Conservation (phyloP, 805 yeast genomes). For the Schwanniomyces polymorphus region DNA sequence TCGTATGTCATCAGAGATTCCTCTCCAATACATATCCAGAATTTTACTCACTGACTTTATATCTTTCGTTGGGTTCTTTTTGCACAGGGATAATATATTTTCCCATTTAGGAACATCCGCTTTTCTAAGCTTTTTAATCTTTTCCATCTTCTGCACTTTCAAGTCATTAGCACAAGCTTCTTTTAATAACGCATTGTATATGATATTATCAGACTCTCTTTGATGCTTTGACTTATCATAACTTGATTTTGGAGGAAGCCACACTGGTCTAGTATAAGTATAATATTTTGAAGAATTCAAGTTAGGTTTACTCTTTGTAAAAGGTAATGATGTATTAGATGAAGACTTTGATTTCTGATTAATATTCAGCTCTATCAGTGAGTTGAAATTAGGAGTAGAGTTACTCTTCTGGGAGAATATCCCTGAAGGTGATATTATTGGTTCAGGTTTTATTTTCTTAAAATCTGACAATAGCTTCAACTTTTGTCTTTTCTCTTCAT, state of each 20-base stretch:
- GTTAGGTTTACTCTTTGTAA: neutral
- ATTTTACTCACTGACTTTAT: neutral
- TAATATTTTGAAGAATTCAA: conserved; percentile 13
- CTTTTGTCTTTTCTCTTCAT: conserved; percentile 24
- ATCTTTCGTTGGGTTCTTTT: neutral
- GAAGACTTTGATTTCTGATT: neutral
- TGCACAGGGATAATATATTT: conserved; percentile 1
- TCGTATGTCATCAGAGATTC: conserved; percentile 31
- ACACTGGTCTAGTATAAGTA: conserved; percentile 59
- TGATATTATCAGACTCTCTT: conserved; percentile 47
- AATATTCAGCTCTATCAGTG: neutral
- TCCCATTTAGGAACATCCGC: conserved; percentile 31
- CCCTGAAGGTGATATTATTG: neutral
- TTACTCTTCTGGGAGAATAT: neutral
- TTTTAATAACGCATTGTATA: conserved; percentile 38
- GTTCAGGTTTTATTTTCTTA: conserved; percentile 3
- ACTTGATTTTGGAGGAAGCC: conserved; percentile 64
- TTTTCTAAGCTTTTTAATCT: conserved; percentile 29
- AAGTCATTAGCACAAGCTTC: conserved; percentile 34
- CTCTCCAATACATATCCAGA: conserved; percentile 22
- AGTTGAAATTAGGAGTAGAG: neutral
- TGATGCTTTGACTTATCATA: conserved; percentile 56
- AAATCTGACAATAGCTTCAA: conserved; percentile 19
- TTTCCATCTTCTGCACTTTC: conserved; percentile 29
- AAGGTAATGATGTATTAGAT: conserved; percentile 5